These are phyloP conservation scores for Hordeum marinum DNA, from an alignment of 176 grass and related monocot genomes.

Conservation along the genomic window DNA sequence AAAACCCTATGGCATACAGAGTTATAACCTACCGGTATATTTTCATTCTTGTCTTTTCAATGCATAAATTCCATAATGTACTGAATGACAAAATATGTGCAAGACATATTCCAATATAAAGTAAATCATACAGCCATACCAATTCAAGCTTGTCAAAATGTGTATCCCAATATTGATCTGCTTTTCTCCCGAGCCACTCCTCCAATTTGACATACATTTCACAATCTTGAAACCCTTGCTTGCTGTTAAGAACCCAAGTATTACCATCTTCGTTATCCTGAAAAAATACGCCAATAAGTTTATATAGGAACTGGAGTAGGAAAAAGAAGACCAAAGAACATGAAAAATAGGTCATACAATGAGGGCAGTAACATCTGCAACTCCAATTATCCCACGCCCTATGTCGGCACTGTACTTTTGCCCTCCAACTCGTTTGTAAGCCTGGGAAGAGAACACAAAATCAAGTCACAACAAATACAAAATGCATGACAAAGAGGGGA, in stretches of 20 bases:
- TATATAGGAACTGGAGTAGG: neutral
- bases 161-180: conserved; percentile 65
- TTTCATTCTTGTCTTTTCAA: neutral
- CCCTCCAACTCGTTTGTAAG: conserved; percentile 82
- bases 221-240: conserved; percentile 91
- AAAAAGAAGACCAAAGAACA: conserved; percentile 19
- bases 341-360: conserved; percentile 39
- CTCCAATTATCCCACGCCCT: conserved; percentile 70
- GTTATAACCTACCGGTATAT: neutral
- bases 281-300: conserved; percentile 17
- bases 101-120: neutral
- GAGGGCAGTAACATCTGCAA: conserved; percentile 67
- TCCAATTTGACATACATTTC: conserved; percentile 78
- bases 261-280: conserved; percentile 74
- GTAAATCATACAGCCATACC: conserved; percentile 37
- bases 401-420: conserved; percentile 56
- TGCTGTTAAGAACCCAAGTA: conserved; percentile 76
- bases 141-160: conserved; percentile 65
- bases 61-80: neutral
- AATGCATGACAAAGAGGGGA: conserved; percentile 15
- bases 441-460: conserved; percentile 43
- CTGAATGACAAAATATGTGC: neutral
- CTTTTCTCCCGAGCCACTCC: conserved; percentile 52
- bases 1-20: neutral
- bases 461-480: neutral